Conservation (phyloP, 148 eudicot species). For the Amaranthus hypochondriacus region DNA sequence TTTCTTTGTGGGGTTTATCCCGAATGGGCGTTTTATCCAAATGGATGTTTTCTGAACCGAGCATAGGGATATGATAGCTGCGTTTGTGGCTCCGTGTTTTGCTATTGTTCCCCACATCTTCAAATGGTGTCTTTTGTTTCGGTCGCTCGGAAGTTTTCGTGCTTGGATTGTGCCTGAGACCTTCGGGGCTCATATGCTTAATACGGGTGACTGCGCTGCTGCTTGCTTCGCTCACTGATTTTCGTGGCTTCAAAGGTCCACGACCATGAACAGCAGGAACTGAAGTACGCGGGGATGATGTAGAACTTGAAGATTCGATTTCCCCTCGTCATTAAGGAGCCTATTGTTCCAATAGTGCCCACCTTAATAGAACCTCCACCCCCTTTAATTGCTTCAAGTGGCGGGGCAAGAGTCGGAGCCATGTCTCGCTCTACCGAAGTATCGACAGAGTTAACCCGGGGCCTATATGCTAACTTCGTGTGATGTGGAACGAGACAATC, state of each 20-base stretch:
- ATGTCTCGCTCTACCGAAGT: slow-evolving; percentile 28
- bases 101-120: slow-evolving; percentile 22
- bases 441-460: neutral
- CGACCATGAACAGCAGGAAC: slow-evolving; percentile 19
- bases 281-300: slow-evolving; percentile 20
- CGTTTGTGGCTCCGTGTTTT: slow-evolving; percentile 28
- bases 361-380: slow-evolving; percentile 85
- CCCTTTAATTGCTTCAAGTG: slow-evolving; percentile 68
- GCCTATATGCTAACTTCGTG: neutral
- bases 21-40: slow-evolving; percentile 62
- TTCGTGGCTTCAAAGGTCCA: slow-evolving; percentile 33
- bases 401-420: slow-evolving; percentile 60
- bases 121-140: slow-evolving; percentile 29
- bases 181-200: slow-evolving; percentile 36
- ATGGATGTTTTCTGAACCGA: slow-evolving; percentile 48
- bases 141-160: slow-evolving; percentile 25
- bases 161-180: slow-evolving; percentile 17
- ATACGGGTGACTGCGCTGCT: slow-evolving; percentile 20
- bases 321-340: slow-evolving; percentile 80
- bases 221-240: slow-evolving; percentile 48
- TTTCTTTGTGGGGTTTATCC: slow-evolving; percentile 40
- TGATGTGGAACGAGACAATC: neutral
- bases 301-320: slow-evolving; percentile 39
- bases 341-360: slow-evolving; percentile 68
- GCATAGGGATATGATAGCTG: slow-evolving; percentile 59